Base-by-base conservation (phyloP, 2,329 filamentous ascomycete genomes). In the Claviceps sp. region DNA sequence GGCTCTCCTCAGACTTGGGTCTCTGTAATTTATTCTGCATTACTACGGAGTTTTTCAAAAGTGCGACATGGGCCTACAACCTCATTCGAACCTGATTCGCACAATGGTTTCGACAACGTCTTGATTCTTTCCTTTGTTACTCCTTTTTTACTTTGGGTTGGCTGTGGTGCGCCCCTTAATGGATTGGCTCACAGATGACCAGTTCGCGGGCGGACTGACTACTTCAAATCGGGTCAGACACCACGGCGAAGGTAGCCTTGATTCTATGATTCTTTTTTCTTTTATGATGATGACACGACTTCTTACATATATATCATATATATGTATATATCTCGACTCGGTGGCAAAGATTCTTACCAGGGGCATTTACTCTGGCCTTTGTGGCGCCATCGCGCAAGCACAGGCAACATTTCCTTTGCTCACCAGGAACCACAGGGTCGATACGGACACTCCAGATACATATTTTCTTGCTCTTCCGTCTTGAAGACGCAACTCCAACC, bases 1-100 rank as follows among this genome's bases (percentile, higher is more conserved):
- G 67, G 87, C 86, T 58, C 79, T 91, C 63, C 73, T 93, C 62
- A 80, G 82, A 67, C 84, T 93, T 67, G 85, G 86, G 70, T 90
- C 86, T 79, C 74, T 84, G 79, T 84, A 83, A 79, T 70, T 72
- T 58, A 58, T 64, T 63, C 63, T 66, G 73, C 50, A 52, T 53
- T 9, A 26, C 48, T 45, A 20, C 7, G 51, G 46, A 44, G 41
- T 55, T 54, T 48, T 54, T 54, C 54, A 20, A 34, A 42, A 37
- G 44, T 24, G 18, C 4, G 34, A 34, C 44, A 18, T 47, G 51
- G 51, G 22, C 26, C 51, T 45, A 45, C 18, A 38, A 5, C 42
- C 41, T 37, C n/a, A 51, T 42, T 41, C n/a, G 48, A 51, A 20
- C 16, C 34, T 22, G 16, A 50, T 40, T 55, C 47, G 34, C 48